A percentile compares a stretch with the other conserved stretches of the same genome.
Conservation (phyloP, 768 basidiomycete species). For the Gymnopilus junonius region DNA sequence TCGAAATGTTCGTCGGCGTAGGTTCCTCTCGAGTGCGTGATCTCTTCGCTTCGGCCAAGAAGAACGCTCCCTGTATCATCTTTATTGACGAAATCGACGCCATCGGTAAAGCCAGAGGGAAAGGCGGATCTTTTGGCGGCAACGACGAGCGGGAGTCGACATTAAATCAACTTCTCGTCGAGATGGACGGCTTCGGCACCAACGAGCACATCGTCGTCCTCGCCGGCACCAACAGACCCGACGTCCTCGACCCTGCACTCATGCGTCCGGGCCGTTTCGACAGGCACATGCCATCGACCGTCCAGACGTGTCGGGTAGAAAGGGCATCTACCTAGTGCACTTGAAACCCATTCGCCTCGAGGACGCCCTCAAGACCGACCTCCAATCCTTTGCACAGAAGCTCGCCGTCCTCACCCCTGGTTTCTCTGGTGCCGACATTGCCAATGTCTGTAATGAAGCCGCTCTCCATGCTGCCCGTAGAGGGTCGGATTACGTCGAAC, state of each 20-base stretch:
- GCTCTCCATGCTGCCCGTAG: conserved; percentile 93
- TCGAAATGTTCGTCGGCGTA: conserved; percentile 99
- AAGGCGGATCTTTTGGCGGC: conserved; percentile 75
- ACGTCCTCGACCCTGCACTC: conserved; percentile 93
- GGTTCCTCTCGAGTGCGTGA: conserved; percentile 97
- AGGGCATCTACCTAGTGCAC: conserved; percentile 94
- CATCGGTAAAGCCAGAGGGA: conserved; percentile 92
- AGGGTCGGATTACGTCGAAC: conserved; percentile 75
- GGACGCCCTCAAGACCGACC: conserved; percentile 50
- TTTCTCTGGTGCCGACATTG: conserved; percentile 98
- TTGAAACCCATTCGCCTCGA: conserved; percentile 81
- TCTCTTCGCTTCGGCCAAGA: conserved; percentile 96
- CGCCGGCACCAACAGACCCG: conserved; percentile 95
- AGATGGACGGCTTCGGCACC: conserved; percentile 99
- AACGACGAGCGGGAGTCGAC: conserved; percentile 99
- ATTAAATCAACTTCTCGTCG: conserved; percentile 95
- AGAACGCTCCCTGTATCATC: conserved; percentile 97
- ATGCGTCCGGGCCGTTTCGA: conserved; percentile 99
- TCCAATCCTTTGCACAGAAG: conserved; percentile 79
- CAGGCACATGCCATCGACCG: conserved; percentile 95
- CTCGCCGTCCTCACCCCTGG: conserved; percentile 96
- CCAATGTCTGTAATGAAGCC: conserved; percentile 98
- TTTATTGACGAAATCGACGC: conserved; percentile 99
- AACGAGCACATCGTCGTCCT: conserved; percentile 95
- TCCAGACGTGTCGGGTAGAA: conserved; percentile 92